phyloP scores from a whole-genome alignment of 495 filamentous ascomycete species.

The Astrothelium subdiscretum region DNA sequence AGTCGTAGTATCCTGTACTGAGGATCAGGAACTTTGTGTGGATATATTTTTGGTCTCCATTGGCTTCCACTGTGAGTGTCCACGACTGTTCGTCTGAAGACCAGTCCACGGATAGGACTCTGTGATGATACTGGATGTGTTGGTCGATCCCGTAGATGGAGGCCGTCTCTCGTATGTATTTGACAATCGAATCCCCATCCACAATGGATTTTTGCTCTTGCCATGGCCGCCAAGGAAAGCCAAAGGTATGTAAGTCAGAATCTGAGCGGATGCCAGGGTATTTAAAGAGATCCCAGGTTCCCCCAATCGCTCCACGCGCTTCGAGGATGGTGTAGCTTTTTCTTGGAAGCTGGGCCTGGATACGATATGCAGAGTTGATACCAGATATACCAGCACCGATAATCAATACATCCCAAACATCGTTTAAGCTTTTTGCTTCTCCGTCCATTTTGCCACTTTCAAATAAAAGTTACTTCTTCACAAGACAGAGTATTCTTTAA shows the following conservation, averaged over 20 bases:
- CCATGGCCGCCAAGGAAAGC: slow-evolving; percentile 61
- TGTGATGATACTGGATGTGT: slow-evolving; percentile 49
- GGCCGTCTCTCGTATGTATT: slow-evolving; percentile 52
- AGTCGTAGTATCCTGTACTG: slow-evolving; percentile 60
- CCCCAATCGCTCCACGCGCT: slow-evolving; percentile 46
- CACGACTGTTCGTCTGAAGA: slow-evolving; percentile 47
- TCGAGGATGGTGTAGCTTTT: slow-evolving; percentile 52
- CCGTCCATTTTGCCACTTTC: background rate
- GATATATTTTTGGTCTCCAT: slow-evolving; percentile 34
- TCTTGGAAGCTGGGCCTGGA: slow-evolving; percentile 49
- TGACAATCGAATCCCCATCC: slow-evolving; percentile 43
- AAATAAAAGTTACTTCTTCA: background rate
- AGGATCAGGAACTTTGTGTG: slow-evolving; percentile 47
- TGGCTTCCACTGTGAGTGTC: slow-evolving; percentile 43
- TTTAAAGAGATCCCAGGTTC: slow-evolving; percentile 63
- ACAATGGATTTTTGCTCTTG: slow-evolving; percentile 46
- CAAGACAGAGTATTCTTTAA: background rate
- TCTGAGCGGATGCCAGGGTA: slow-evolving; percentile 58
- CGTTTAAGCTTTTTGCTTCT: background rate
- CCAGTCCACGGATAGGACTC: slow-evolving; percentile 46
- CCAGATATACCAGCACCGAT: slow-evolving; percentile 66
- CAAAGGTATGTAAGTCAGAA: slow-evolving; percentile 55
- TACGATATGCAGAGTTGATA: slow-evolving; percentile 60
- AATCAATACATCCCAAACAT: slow-evolving; percentile 51
- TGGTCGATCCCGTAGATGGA: slow-evolving; percentile 47